phyloP scores from a whole-genome alignment of 2,329 filamentous ascomycete species.

The Colletotrichum tabaci region DNA sequence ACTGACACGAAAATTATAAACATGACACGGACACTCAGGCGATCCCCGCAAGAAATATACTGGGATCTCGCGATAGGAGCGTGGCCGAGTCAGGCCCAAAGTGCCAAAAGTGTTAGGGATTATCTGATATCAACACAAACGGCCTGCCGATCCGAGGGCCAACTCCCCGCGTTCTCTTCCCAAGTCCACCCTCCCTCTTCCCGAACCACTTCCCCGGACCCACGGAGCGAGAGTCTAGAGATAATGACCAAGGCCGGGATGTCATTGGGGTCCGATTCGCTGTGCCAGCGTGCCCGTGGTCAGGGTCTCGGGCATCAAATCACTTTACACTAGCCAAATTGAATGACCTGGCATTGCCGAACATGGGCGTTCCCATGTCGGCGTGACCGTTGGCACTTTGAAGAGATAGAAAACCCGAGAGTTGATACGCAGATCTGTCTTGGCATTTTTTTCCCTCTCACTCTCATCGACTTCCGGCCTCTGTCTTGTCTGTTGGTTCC shows the following conservation, averaged over 20 bases:
- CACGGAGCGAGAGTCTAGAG: constrained; percentile 1
- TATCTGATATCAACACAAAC: constrained; percentile 4
- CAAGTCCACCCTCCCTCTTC: no score
- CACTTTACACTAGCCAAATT: no score
- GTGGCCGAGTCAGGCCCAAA: constrained; percentile 1
- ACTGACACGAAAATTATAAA: no score
- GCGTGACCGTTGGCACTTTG: neutral
- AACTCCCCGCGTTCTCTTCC: constrained; percentile 19
- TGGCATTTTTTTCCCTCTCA: no score
- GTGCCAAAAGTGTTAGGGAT: neutral
- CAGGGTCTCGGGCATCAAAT: no score
- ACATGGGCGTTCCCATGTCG: neutral
- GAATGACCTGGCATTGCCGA: neutral
- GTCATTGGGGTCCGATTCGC: neutral
- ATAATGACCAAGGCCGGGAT: constrained; percentile 21
- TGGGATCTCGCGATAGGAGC: constrained; percentile 4
- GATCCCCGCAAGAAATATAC: neutral
- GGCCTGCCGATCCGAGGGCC: constrained; percentile 8
- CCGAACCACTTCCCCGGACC: constrained; percentile 26
- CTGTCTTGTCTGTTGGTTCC: no score
- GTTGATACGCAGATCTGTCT: neutral
- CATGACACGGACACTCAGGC: no score
- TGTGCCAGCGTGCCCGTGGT: no score
- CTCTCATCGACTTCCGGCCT: no score
- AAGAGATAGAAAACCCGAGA: no score